Evolutionary conservation across 495 filamentous ascomycete species (phyloP), one percentile per base, ranked within the genome.

Genomic region (Aspergillus asperescens): DNA sequence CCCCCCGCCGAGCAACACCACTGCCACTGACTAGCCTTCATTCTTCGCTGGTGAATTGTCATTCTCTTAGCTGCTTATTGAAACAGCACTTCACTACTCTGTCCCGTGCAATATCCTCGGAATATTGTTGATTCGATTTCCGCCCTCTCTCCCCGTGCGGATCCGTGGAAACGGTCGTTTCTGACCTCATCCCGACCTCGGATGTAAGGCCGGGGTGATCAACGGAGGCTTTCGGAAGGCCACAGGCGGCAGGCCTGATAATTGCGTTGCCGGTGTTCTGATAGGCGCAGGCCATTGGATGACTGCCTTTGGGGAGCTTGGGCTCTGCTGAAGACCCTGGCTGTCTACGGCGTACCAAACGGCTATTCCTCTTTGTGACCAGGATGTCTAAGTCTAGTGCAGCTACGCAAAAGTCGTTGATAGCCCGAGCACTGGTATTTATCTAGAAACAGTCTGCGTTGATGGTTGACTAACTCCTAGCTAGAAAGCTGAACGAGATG

Each of bases 401-500:
- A 25, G 34, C 62, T 25, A 54, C 62, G 5, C 62, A 64, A 38
- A 61, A 61, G 48, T 58, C 54, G 15, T 49, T 60, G 22, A 44
- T 69, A 41, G 54, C 60, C 29, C 55, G 66, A 19, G 66, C 66
- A 50, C 44, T 60, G 56, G 66, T 69, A 60, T 34, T 43, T 31
- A 48, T n/a, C 28, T 32, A 27, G 1, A 43, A 7, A 20, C 9
- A 15, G 3, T 15, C n/a, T 38, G 9, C 39, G 29, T 27, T 16
- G 46, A 23, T 49, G 16, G 27, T 28, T 1, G 29, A 52, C 63
- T 66, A 58, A 71, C 53, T 46, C 38, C 42, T 52, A 45, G 38
- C 50, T 67, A 90, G 86, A 79, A 75, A 71, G 78, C 77, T 54
- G 83, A 89, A 65, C 69, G 66, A 24, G 73, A 72, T 51, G 69